These are phyloP conservation scores for Diaporthe eres DNA, from an alignment of 2,329 filamentous ascomycete species.

Conservation along the genomic window DNA sequence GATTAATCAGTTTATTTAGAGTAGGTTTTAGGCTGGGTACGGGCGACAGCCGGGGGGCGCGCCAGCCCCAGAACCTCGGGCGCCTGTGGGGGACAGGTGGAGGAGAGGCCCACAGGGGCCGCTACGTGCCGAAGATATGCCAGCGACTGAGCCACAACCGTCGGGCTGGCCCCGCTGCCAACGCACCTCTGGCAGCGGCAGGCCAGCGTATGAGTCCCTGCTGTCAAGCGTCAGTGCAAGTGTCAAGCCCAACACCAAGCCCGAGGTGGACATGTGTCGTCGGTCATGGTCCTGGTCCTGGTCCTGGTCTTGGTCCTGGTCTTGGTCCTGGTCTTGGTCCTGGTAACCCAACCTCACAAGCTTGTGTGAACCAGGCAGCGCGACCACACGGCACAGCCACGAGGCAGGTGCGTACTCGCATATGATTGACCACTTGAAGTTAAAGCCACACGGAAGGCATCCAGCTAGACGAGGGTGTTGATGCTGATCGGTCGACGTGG, in stretches of 20 bases:
- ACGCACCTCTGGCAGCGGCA: background rate
- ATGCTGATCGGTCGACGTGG: conserved; percentile 16
- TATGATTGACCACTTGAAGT: background rate
- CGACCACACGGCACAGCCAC: background rate
- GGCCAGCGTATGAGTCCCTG: background rate
- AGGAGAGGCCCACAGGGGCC: conserved; percentile 4
- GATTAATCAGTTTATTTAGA: conserved; percentile 22
- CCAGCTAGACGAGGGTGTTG: conserved; percentile 6
- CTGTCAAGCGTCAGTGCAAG: background rate
- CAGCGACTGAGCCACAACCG: conserved; percentile 28
- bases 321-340: background rate
- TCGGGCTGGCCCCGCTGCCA: conserved; percentile 18
- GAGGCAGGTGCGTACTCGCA: background rate
- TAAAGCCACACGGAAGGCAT: background rate
- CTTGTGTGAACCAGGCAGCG: background rate
- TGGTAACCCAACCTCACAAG: background rate
- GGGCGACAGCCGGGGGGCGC: conserved; percentile 3
- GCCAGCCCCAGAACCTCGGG: background rate
- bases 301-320: background rate
- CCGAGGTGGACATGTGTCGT: background rate
- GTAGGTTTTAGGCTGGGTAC: background rate
- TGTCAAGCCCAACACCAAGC: background rate
- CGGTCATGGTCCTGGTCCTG: background rate
- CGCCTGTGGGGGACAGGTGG: conserved; percentile 12
- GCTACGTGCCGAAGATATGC: conserved; percentile 27